These are phyloP conservation scores for Scedosporium boydii DNA, from an alignment of 2,329 filamentous ascomycete species.

Conservation along the genomic window DNA sequence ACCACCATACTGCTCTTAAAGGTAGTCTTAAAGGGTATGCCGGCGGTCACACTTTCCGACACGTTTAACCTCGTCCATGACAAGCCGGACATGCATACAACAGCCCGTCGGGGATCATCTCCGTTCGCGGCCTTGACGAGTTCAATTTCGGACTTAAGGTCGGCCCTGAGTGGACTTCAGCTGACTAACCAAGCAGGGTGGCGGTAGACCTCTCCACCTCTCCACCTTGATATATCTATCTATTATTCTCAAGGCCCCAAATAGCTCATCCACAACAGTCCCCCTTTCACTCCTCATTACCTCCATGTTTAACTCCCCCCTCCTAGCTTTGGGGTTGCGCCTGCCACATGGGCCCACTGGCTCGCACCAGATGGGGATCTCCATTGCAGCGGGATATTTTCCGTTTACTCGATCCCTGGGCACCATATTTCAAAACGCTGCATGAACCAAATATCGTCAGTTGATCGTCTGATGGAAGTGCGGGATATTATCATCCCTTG, in stretches of 20 bases:
- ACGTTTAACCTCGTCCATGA: background rate
- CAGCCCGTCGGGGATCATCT: background rate
- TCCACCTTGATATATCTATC: too few relatives aligned
- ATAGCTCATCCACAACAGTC: background rate
- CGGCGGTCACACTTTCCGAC: background rate
- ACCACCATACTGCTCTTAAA: background rate
- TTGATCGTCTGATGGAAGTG: too few relatives aligned
- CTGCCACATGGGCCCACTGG: too few relatives aligned
- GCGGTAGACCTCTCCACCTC: too few relatives aligned
- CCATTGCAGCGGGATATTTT: too few relatives aligned
- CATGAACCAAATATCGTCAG: too few relatives aligned
- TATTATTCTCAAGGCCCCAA: background rate
- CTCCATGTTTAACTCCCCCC: too few relatives aligned
- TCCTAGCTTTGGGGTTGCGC: too few relatives aligned
- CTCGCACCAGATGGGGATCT: too few relatives aligned
- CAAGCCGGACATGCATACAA: background rate
- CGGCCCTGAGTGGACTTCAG: background rate
- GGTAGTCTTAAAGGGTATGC: background rate
- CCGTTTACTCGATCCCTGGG: too few relatives aligned
- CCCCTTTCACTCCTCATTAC: background rate
- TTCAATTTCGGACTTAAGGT: constrained; percentile 2
- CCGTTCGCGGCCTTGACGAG: background rate
- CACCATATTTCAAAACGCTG: too few relatives aligned
- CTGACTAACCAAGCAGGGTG: background rate
- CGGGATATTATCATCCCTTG: too few relatives aligned